Base-by-base conservation (phyloP, 129 eudicot species). In the Lonicera japonica region DNA sequence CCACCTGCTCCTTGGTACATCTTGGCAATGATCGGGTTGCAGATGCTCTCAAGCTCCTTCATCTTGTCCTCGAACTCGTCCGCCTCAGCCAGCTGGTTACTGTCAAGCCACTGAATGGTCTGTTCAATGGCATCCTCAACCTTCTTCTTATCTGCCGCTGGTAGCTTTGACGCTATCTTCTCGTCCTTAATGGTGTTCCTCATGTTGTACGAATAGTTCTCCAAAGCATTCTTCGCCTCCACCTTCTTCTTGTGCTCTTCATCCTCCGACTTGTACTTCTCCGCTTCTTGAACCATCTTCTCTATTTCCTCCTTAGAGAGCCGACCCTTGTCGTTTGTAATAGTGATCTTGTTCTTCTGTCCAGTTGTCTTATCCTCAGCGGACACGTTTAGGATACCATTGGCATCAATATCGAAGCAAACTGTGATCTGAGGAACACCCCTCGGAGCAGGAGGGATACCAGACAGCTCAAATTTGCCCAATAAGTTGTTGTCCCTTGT, bases 231-330 rank as follows among this genome's bases (percentile, higher is more conserved):
- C 54, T 74, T 74, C 0, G 79, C 79, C 51, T 74, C 77, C 0
- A 73, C 77, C 57, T 73, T 73, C 77, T 73, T 73, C 67, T 73
- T 73, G 64, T 73, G 77, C 48, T 73, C 71, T 19, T 73, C 77
- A 23, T 73, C 77, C 47, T 73, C 77, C 4, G 71, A 41, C 40
- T 65, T 72, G 64, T 72, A 72, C 45, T 64, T 73, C 56, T 73
- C 77, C 2, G 77, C 77, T 50, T 73, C 77, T 39, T 73, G 72
- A 29, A 73, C 77, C 77, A 73, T 73, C 63, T 72, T 72, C 60
- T 72, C 76, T 21, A 70, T 70, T 22, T 66, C 70, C 41, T 66
- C 70, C 70, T 72, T 72, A 1, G 77, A 72, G 6, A 73, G 21
- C 34, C 78, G 66, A 3, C 78, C 78, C 23, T 73, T 73, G 39